Evolutionary conservation across 345 rosid genomes (phyloP), one percentile per base, ranked within the genome.

Genomic region (Eucalyptus cloeziana): DNA sequence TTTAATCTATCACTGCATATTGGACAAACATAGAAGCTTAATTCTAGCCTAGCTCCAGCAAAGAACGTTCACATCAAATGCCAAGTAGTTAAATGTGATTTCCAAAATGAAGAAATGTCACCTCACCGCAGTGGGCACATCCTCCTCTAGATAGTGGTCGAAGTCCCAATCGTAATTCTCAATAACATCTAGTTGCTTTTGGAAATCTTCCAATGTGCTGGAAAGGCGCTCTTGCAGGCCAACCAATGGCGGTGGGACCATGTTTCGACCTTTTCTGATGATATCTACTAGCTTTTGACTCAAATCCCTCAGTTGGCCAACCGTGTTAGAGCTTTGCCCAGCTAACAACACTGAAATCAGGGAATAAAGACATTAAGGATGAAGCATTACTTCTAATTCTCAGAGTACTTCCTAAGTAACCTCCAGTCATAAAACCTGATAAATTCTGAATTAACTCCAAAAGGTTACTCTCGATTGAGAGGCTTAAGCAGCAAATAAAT

Each of bases 111-210:
- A 93, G 93, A 91, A 50, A 89, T 92, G 96, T 93, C 95, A 95
- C 94, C 95, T 97, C 93, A 97, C 99, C 98, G 94, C 99, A 79
- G 94, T 96, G 90, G 99, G 99, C 87, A 96, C 86, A 92, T 96
- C 99, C 90, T 96, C 97, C 88, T 96, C 96, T 71, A 97, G 91
- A 90, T 95, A 94, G 91, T 96, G 93, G 92, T 96, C 98, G 27
- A 97, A 96, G 91, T 97, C 99, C 99, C 99, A 97, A 90, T 97
- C 92, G 89, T 93, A 95, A 92, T 92, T 94, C 86, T 91, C 91
- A 86, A 96, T 85, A 81, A 94, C 87, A 86, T 97, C 96, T 47
- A 97, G 89, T 86, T 95, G 94, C 88, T 94, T 88, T 91, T 89
- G 93, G 30, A 95, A 88, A 92, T 93, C 96, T 90, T 93, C 95